phyloP scores from a whole-genome alignment of 176 grass and related monocot species.

The Hordeum vulgare region DNA sequence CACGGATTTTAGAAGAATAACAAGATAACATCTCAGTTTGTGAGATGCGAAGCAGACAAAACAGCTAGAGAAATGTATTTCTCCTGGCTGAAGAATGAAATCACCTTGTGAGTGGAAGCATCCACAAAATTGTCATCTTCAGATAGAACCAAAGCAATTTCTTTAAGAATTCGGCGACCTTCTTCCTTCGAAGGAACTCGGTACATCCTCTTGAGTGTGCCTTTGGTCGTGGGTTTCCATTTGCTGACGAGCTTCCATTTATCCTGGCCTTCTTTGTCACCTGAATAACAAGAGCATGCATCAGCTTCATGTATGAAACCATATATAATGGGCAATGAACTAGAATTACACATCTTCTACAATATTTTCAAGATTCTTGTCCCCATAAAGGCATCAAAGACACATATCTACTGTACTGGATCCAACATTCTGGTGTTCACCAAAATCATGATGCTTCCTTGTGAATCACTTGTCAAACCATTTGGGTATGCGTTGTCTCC shows the following conservation, averaged over 20 bases:
- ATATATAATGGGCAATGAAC: not conserved
- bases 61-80: not conserved
- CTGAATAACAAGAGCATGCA: constrained; percentile 25
- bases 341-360: not conserved
- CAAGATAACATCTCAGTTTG: not conserved
- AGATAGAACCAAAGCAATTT: constrained; percentile 80
- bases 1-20: not conserved
- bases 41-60: not conserved
- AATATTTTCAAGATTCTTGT: not conserved
- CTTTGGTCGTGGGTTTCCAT: constrained; percentile 90
- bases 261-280: constrained; percentile 50
- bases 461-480: not conserved
- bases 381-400: not conserved
- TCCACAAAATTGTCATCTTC: constrained; percentile 96
- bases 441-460: not conserved
- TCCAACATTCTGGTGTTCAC: not conserved
- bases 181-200: constrained; percentile 80
- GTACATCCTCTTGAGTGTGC: constrained; percentile 88
- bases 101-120: constrained; percentile 86
- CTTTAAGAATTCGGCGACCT: constrained; percentile 70
- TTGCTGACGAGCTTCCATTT: constrained; percentile 78
- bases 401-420: not conserved
- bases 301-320: not conserved
- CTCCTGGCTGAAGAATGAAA: not conserved
- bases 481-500: not conserved